Conservation (phyloP, 805 yeast genomes). For the Hanseniaspora jakobsenii region DNA sequence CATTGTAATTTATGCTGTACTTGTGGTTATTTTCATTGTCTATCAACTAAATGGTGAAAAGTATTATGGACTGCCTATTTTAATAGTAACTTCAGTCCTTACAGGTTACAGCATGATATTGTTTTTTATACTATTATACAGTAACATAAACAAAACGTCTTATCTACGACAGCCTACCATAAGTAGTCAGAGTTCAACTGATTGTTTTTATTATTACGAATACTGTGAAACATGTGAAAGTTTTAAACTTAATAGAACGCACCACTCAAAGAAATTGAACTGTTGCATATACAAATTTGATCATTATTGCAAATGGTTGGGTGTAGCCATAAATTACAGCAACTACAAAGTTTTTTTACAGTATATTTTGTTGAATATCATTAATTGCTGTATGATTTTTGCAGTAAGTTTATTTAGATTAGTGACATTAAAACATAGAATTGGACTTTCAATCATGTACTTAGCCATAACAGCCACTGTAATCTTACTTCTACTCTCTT, state of each 20-base stretch:
- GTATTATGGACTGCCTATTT: background rate
- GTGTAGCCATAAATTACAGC: conserved; percentile 53
- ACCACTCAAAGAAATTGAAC: conserved; percentile 48
- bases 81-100: background rate
- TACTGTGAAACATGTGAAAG: conserved; percentile 51
- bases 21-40: background rate
- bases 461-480: conserved; percentile 41
- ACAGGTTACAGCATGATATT: background rate
- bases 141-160: background rate
- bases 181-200: no score
- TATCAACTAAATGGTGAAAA: background rate
- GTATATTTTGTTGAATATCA: conserved; percentile 32
- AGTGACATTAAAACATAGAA: conserved; percentile 19
- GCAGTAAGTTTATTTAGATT: conserved; percentile 28
- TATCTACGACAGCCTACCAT: conserved; percentile 2
- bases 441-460: conserved; percentile 27
- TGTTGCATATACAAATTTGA: conserved; percentile 65
- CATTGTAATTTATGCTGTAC: background rate
- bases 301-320: conserved; percentile 74
- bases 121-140: conserved; percentile 2
- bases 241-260: conserved; percentile 55
- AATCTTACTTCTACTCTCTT: conserved; percentile 35
- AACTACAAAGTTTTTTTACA: conserved; percentile 53
- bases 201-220: background rate
- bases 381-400: conserved; percentile 31